A percentile compares a stretch with the other conserved stretches of the same genome.
Conservation (phyloP, 2,329 filamentous ascomycete species). For the Plenodomus lindquistii region DNA sequence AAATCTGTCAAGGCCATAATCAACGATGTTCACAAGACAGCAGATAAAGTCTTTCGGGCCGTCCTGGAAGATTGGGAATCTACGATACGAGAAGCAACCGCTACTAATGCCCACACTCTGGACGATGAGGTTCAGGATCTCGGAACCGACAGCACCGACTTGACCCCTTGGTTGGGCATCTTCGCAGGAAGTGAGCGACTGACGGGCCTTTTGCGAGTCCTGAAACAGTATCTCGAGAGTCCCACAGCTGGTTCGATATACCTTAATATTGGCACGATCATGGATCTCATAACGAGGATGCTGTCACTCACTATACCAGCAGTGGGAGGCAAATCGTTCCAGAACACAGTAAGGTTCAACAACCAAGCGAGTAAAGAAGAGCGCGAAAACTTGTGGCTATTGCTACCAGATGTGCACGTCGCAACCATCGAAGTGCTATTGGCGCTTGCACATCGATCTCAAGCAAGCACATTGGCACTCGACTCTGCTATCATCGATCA, state of each 20-base stretch:
- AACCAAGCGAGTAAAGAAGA: conserved; percentile 78
- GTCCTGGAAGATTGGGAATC: conserved; percentile 83
- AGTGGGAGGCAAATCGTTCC: conserved; percentile 46
- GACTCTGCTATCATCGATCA: conserved; percentile 71
- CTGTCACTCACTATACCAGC: conserved; percentile 64
- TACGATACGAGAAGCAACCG: conserved; percentile 49
- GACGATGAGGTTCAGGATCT: conserved; percentile 44
- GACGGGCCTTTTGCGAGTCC: conserved; percentile 64
- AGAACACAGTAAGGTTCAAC: conserved; percentile 61
- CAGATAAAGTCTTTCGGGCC: conserved; percentile 76
- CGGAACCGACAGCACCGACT: conserved; percentile 49
- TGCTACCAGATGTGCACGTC: conserved; percentile 74
- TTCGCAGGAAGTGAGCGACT: conserved; percentile 72
- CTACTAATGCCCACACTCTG: conserved; percentile 31
- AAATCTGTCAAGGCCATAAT: conserved; percentile 66
- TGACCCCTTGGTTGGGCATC: conserved; percentile 77
- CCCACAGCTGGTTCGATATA: conserved; percentile 68
- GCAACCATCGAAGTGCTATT: conserved; percentile 68
- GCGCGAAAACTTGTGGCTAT: conserved; percentile 74
- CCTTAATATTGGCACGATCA: conserved; percentile 67
- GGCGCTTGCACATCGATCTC: conserved; percentile 62
- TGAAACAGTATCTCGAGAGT: conserved; percentile 66
- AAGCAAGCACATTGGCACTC: conserved; percentile 61
- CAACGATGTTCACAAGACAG: conserved; percentile 68
- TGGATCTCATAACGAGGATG: conserved; percentile 72